Evolutionary conservation across 73 alveolate genomes (phyloP), one percentile per base, ranked within the genome.

Genomic region (Symbiodinium pilosum): DNA sequence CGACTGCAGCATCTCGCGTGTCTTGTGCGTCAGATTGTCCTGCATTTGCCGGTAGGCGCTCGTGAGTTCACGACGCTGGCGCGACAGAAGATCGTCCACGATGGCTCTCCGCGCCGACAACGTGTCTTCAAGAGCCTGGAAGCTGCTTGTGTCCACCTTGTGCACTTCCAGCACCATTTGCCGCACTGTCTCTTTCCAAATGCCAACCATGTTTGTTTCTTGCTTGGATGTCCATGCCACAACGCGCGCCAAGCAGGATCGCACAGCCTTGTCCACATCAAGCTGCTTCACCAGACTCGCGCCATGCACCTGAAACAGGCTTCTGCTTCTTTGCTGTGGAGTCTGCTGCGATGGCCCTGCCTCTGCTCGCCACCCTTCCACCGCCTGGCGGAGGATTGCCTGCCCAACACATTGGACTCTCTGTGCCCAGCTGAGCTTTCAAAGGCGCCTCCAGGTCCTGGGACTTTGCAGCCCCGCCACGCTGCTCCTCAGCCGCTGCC

Each of bases 371-470:
- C 94, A 87, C 6, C 43, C 56, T 69, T 87, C 94, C 42, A 87
- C 84, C 0, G 94, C 83, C 40, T 87, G 69, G 59, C 85, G 85
- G 21, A 87, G 94, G 85, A 87, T 18, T 11, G 40, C 94, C 93
- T 64, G n/a, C n/a, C n/a, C n/a, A n/a, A n/a, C n/a, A n/a, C n/a
- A n/a, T n/a, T 36, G 42, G 18, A 36, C 42, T 30, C 85, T 26
- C 42, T 4, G 38, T 38, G 42, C 52, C 93, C 93, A n/a, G n/a
- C n/a, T n/a, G n/a, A n/a, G n/a, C n/a, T n/a, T n/a, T n/a, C n/a
- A n/a, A n/a, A n/a, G n/a, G n/a, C 83, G 54, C 93, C 94, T 87
- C 94, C 41, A 87, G 94, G 11, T 87, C 94, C 68, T 87, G 42
- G 24, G 94, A 75, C 21, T 42, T 56, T 36, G 71, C 69, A n/a